These are phyloP conservation scores for Prasinococcaceae sp. DNA, from an alignment of 139 green algal species.

Conservation along the genomic window DNA sequence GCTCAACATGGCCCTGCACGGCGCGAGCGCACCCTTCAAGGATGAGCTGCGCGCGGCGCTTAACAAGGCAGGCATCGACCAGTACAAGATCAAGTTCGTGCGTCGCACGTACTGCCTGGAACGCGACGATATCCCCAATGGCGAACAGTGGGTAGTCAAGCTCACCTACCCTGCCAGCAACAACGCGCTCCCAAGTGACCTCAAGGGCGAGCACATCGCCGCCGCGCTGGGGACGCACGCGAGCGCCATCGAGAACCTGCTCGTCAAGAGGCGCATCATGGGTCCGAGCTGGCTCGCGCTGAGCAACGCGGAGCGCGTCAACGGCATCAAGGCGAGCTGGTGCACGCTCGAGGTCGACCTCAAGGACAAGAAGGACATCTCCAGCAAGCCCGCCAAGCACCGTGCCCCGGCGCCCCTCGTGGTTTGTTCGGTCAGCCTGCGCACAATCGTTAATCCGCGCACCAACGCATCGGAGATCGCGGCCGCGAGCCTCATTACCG, in stretches of 20 bases:
- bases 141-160: constrained; percentile 85
- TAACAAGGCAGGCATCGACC: constrained; percentile 3
- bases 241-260: constrained; percentile 65
- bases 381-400: constrained; percentile 26
- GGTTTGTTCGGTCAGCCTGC: not conserved
- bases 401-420: not conserved
- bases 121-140: constrained; percentile 43
- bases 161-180: constrained; percentile 36
- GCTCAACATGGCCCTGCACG: constrained; percentile 15
- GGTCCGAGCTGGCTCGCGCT: constrained; percentile 77
- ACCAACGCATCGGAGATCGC: no score
- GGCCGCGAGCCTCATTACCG: no score
- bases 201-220: constrained; percentile 42
- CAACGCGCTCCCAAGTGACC: constrained; percentile 40
- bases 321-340: constrained; percentile 52
- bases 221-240: constrained; percentile 50
- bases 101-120: constrained; percentile 87
- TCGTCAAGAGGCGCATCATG: constrained; percentile 83
- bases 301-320: constrained; percentile 25
- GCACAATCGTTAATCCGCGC: no score
- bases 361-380: constrained; percentile 38
- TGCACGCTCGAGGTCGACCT: constrained; percentile 79
- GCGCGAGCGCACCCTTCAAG: not conserved
- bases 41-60: constrained; percentile 11
- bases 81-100: constrained; percentile 34